Evolutionary conservation across 225 moss, liverwort and hornwort species (phyloP).

Genomic region (Rhytidiadelphus loreus): DNA sequence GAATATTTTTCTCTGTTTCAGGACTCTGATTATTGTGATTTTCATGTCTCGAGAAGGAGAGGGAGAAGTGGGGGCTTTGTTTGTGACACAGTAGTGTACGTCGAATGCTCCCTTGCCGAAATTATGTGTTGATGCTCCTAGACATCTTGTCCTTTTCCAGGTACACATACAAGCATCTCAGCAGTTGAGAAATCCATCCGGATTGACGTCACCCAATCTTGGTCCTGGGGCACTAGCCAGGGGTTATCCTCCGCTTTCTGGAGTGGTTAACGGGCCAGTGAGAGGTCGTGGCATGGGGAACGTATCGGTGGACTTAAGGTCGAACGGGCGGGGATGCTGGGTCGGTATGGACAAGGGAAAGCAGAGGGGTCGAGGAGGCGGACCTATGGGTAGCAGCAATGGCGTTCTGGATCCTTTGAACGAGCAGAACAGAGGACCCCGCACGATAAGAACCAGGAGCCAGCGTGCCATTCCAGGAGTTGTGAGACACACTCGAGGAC

Average conservation of each 20-base stretch:
- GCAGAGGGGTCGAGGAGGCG: conserved; percentile 66
- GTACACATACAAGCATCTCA: conserved; percentile 57
- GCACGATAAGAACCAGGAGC: conserved; percentile 77
- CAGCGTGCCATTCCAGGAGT: conserved; percentile 69
- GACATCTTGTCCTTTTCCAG: conserved; percentile 15
- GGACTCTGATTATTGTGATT: neutral
- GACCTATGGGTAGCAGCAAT: conserved; percentile 45
- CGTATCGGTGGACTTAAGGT: conserved; percentile 42
- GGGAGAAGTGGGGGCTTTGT: too few species aligned
- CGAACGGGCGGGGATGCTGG: conserved; percentile 69
- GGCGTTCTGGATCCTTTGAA: conserved; percentile 78
- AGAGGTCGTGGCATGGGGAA: conserved; percentile 57
- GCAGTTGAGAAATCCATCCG: conserved; percentile 41
- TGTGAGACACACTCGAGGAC: conserved; percentile 70
- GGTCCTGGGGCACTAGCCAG: conserved; percentile 71
- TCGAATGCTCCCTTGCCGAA: neutral
- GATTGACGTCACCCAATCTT: conserved; percentile 44
- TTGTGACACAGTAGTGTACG: neutral
- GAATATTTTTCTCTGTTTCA: neutral
- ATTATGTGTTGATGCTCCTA: neutral
- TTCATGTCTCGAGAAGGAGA: neutral
- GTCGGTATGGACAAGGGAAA: conserved; percentile 57
- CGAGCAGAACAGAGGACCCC: conserved; percentile 95
- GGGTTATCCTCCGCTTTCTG: conserved; percentile 72
- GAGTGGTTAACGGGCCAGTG: conserved; percentile 44